phyloP scores from a whole-genome alignment of 495 filamentous ascomycete genomes.

The Penicillium steckii region DNA sequence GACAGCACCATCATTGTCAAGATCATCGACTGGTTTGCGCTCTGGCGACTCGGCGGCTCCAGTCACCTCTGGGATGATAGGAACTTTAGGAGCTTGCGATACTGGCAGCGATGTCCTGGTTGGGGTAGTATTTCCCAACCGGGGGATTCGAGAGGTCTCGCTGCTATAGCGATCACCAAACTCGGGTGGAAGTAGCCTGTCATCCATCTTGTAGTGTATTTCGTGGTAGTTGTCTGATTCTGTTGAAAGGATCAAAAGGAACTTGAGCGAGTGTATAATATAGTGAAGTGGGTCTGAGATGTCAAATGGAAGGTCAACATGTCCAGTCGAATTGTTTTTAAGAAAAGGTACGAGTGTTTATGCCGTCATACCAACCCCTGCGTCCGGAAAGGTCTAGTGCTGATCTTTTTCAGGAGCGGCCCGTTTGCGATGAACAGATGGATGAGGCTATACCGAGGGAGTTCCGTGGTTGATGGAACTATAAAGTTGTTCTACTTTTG shows the following conservation, averaged over 20 bases:
- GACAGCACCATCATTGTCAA: neutral
- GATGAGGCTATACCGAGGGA: neutral
- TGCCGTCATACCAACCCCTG: constrained; percentile 10
- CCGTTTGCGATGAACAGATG: constrained; percentile 5
- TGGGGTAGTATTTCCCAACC: constrained; percentile 14
- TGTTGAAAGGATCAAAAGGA: too few relatives aligned
- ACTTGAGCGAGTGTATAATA: neutral
- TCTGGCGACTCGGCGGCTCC: neutral
- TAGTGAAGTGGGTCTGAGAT: neutral
- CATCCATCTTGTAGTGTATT: constrained; percentile 14
- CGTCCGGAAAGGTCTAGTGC: constrained; percentile 8
- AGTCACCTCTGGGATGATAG: neutral
- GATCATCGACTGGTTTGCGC: neutral
- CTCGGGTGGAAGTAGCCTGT: constrained; percentile 16
- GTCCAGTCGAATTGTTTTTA: neutral
- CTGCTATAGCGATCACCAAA: constrained; percentile 24
- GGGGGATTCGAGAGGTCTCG: constrained; percentile 17
- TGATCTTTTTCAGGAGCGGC: constrained; percentile 3
- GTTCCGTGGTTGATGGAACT: neutral
- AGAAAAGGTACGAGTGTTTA: constrained; percentile 4
- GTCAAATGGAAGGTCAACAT: neutral
- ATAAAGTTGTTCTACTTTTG: neutral
- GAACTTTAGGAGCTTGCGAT: neutral
- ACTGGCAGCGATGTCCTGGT: too few relatives aligned
- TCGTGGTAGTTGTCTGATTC: neutral